A percentile compares a stretch with the other conserved stretches of the same genome.
These are phyloP conservation scores for Phialophora chinensis DNA, from an alignment of 2,329 filamentous ascomycete genomes.

Conservation along the genomic window DNA sequence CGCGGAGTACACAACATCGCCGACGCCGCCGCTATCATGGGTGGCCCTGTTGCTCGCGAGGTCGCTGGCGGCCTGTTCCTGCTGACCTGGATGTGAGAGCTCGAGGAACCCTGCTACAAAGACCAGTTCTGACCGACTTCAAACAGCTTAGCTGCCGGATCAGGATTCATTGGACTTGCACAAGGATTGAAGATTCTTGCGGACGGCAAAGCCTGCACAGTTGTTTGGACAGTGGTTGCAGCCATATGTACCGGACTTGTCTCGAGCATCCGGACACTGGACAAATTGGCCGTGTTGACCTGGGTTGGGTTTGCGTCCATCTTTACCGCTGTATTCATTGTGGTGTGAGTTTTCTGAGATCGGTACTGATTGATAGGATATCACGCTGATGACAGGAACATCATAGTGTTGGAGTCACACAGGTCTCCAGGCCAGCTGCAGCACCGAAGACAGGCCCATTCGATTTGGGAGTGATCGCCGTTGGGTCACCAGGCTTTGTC, in stretches of 20 bases:
- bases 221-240: conserved; percentile 40
- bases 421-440: conserved; percentile 45
- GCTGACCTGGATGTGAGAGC: conserved; percentile 49
- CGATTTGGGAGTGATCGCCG: conserved; percentile 42
- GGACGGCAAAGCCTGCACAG: conserved; percentile 44
- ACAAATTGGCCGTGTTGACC: conserved; percentile 60
- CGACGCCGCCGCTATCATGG: conserved; percentile 65
- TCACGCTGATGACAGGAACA: not conserved
- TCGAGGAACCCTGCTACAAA: not conserved
- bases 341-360: conserved; percentile 12
- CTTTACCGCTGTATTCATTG: conserved; percentile 53
- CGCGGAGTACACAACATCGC: conserved; percentile 59
- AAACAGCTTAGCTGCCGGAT: conserved; percentile 42
- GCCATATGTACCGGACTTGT: conserved; percentile 39
- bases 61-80: conserved; percentile 18
- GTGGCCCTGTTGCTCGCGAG: conserved; percentile 57
- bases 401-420: conserved; percentile 41
- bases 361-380: conserved; percentile 32
- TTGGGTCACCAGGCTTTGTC: conserved; percentile 39
- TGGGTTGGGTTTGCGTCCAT: conserved; percentile 66
- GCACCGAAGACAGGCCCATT: conserved; percentile 47
- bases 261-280: conserved; percentile 43
- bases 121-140: not conserved
- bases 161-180: conserved; percentile 51
- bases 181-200: conserved; percentile 52